Evolutionary conservation across 176 grass and related monocot species (phyloP).

Genomic region (Cymbopogon citratus): DNA sequence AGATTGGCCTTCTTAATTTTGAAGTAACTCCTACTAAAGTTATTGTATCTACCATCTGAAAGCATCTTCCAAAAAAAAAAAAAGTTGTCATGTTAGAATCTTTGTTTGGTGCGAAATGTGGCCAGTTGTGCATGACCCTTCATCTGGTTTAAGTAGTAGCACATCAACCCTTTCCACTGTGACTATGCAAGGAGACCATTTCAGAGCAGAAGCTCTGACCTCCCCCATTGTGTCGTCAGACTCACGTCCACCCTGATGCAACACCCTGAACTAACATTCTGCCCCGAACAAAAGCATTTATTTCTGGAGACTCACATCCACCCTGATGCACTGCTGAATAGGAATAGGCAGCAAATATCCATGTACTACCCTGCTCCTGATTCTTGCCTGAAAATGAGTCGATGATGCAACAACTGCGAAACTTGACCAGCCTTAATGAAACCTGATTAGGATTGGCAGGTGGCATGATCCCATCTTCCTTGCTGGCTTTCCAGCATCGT

Average conservation of each 20-base stretch:
- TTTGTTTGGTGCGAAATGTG: constrained; percentile 25
- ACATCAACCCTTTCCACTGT: neutral
- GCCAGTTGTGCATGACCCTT: constrained; percentile 15
- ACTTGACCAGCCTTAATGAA: neutral
- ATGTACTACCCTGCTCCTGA: too few species aligned
- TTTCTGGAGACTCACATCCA: too few species aligned
- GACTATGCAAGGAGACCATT: constrained; percentile 3
- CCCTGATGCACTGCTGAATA: neutral
- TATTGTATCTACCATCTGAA: constrained; percentile 31
- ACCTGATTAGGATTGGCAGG: constrained; percentile 7
- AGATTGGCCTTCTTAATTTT: neutral
- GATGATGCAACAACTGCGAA: neutral
- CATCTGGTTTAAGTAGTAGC: neutral
- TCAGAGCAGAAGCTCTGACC: neutral
- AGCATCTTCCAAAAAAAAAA: constrained; percentile 28
- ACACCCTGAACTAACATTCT: constrained; percentile 17
- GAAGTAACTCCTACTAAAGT: constrained; percentile 9
- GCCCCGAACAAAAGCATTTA: neutral
- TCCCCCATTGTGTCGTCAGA: neutral
- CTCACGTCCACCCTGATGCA: neutral
- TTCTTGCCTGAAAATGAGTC: neutral
- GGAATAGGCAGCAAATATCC: neutral
- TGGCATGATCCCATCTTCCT: neutral
- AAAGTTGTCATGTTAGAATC: constrained; percentile 18
- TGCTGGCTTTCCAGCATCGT: neutral